Conservation (phyloP, 768 basidiomycete genomes). For the Hortiboletus flavorubellus region DNA sequence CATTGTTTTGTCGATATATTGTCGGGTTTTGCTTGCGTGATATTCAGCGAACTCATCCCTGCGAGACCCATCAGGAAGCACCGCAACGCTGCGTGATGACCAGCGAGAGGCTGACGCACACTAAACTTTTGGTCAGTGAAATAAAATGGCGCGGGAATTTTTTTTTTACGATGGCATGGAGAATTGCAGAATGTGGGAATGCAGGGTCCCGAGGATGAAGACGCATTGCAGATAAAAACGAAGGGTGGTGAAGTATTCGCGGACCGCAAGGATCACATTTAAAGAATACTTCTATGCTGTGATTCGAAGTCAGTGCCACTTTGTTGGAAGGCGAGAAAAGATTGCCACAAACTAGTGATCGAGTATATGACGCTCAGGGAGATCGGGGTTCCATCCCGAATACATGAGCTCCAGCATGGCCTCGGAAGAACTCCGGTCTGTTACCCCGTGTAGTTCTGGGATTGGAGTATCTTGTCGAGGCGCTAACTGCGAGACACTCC, state of each 20-base stretch:
- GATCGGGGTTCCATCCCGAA: conserved; percentile 82
- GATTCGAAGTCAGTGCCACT: conserved; percentile 10
- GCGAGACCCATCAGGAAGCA: conserved; percentile 68
- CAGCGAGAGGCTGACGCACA: conserved; percentile 83
- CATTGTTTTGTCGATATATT: conserved; percentile 87
- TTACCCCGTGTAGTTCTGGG: conserved; percentile 44
- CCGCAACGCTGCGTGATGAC: conserved; percentile 67
- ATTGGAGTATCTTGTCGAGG: conserved; percentile 46
- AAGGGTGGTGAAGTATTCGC: conserved; percentile 75
- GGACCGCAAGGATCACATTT: conserved; percentile 85
- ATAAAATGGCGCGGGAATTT: background rate
- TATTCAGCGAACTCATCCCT: conserved; percentile 87
- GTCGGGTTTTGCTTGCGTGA: conserved; percentile 82
- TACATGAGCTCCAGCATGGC: conserved; percentile 65
- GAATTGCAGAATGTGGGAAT: conserved; percentile 86
- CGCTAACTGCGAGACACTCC: background rate
- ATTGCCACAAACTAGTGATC: conserved; percentile 66
- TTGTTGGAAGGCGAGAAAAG: conserved; percentile 5
- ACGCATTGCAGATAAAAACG: conserved; percentile 76
- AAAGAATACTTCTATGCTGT: conserved; percentile 84
- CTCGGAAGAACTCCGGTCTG: conserved; percentile 42
- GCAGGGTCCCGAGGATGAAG: conserved; percentile 75
- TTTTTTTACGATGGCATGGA: conserved; percentile 80
- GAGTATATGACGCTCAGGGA: conserved; percentile 70
- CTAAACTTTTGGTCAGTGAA: conserved; percentile 35